Conservation (phyloP, 768 basidiomycete species). For the Tremella mesenterica region DNA sequence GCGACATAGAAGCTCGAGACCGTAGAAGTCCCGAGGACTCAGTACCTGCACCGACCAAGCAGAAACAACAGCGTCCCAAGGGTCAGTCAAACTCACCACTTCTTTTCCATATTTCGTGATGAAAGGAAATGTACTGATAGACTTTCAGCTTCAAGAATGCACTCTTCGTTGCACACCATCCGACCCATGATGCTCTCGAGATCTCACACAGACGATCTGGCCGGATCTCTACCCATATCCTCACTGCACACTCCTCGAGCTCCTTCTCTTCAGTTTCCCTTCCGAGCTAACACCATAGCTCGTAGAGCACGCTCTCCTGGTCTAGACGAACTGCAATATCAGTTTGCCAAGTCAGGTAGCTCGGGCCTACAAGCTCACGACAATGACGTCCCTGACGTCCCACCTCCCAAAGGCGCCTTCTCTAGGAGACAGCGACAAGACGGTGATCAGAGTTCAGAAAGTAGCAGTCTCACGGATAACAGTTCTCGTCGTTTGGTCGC, state of each 20-base stretch:
- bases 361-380: too few relatives aligned
- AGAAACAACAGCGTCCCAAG: constrained; percentile 14
- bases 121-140: not conserved
- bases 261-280: constrained; percentile 38
- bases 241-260: too few relatives aligned
- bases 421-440: too few relatives aligned
- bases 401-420: too few relatives aligned
- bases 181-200: constrained; percentile 15
- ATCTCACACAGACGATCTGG: constrained; percentile 1
- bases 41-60: too few relatives aligned
- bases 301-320: constrained; percentile 29
- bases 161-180: constrained; percentile 37
- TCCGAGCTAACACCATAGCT: constrained; percentile 35
- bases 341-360: constrained; percentile 15
- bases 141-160: constrained; percentile 20
- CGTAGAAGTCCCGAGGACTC: constrained; percentile 1
- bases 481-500: too few relatives aligned
- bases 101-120: not conserved
- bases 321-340: constrained; percentile 23
- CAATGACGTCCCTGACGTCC: too few relatives aligned
- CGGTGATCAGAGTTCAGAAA: too few relatives aligned
- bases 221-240: too few relatives aligned
- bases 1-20: not conserved
- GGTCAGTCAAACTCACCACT: constrained; percentile 7
- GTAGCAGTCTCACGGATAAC: too few relatives aligned